Base-by-base conservation (phyloP, 345 rosid genomes). In the Iberis pinnata region DNA sequence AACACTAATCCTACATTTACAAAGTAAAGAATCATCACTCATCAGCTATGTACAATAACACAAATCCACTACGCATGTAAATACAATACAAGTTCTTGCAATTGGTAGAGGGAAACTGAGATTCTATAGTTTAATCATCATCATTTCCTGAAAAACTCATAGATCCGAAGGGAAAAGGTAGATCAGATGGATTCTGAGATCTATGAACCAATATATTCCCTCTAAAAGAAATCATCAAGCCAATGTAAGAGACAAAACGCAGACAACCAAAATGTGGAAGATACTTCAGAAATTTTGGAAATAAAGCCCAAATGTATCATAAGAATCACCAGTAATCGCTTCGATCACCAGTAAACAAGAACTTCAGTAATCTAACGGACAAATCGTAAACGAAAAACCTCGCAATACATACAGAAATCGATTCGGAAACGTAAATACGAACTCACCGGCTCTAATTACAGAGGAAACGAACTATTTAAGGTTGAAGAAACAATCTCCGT, bases 211-310 rank as follows among this genome's bases (percentile, higher is more conserved):
- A n/a, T n/a, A n/a, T n/a, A n/a, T n/a, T n/a, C n/a, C n/a, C n/a
- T n/a, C n/a, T n/a, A n/a, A n/a, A n/a, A n/a, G n/a, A n/a, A n/a
- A n/a, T n/a, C n/a, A n/a, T n/a, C n/a, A n/a, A n/a, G n/a, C n/a
- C n/a, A n/a, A n/a, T n/a, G n/a, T n/a, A n/a, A n/a, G n/a, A n/a
- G 6, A 40, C 46, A 53, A 24, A 43, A 31, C 14, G 20, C 42
- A 43, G 20, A 58, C 53, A 33, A 58, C 53, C 44, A 35, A 9
- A 6, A 43, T 35, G 51, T 45, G 13, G 40, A 56, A 56, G 14
- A 43, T n/a, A 18, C 2, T 5, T 12, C 43, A 46, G 17, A 45
- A 36, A 37, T 0, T 12, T 38, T 2, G 17, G 24, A 45, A 13
- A 35, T 1, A 45, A 45, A 48, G 17, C 17, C 38, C 36, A 17